A percentile compares a stretch with the other conserved stretches of the same genome.
Conservation (phyloP, 768 basidiomycete genomes). For the Polyporus arcularius region DNA sequence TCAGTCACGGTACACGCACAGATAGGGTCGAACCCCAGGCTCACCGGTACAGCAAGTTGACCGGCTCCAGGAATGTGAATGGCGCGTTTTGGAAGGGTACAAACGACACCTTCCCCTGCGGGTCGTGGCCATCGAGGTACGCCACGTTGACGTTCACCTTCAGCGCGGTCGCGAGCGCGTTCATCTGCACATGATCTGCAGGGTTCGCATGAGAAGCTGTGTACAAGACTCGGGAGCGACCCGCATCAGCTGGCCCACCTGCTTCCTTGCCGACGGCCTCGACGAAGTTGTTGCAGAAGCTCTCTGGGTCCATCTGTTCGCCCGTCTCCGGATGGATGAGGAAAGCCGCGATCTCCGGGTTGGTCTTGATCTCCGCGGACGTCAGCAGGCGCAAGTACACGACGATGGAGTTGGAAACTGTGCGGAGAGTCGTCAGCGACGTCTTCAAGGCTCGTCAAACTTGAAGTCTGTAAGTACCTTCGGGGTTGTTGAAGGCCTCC, state of each 20-base stretch:
- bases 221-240: background rate
- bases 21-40: constrained; percentile 22
- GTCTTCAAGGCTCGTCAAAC: background rate
- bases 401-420: constrained; percentile 74
- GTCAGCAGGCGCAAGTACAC: constrained; percentile 82
- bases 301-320: constrained; percentile 52
- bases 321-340: constrained; percentile 75
- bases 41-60: constrained; percentile 77
- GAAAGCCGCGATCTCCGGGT: constrained; percentile 69
- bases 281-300: constrained; percentile 79
- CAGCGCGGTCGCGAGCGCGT: constrained; percentile 71
- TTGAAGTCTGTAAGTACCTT: constrained; percentile 38
- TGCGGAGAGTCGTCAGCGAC: background rate
- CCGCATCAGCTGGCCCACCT: constrained; percentile 39
- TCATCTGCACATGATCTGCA: constrained; percentile 80
- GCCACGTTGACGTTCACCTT: constrained; percentile 70
- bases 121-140: constrained; percentile 71
- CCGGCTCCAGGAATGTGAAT: constrained; percentile 42
- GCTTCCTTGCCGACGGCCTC: constrained; percentile 79
- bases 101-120: constrained; percentile 59
- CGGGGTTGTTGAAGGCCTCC: constrained; percentile 52
- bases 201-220: background rate
- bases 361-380: constrained; percentile 75
- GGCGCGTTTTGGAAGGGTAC: constrained; percentile 59
- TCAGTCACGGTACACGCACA: constrained; percentile 1